A percentile compares a stretch with the other conserved stretches of the same genome.
Conservation (phyloP, 495 filamentous ascomycete species). For the Aspergillus sparsus region DNA sequence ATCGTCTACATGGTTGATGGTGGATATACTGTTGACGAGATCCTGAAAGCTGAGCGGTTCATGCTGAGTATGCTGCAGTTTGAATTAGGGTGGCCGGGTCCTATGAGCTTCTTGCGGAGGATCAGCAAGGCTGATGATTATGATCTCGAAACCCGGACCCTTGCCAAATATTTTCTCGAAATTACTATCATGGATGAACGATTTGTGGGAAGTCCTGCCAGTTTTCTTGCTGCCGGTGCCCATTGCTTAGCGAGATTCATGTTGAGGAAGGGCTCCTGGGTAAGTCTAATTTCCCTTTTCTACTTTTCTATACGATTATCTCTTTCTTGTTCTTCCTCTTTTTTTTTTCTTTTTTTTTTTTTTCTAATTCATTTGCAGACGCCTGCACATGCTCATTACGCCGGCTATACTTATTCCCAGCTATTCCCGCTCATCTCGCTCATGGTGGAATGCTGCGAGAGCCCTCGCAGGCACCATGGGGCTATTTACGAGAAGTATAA, state of each 20-base stretch:
- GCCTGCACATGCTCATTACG: constrained; percentile 82
- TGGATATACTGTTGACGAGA: constrained; percentile 85
- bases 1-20: constrained; percentile 98
- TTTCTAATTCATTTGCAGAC: constrained; percentile 56
- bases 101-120: constrained; percentile 94
- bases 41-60: constrained; percentile 95
- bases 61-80: constrained; percentile 96
- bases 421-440: constrained; percentile 72
- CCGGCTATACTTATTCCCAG: constrained; percentile 85
- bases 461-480: constrained; percentile 74
- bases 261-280: constrained; percentile 88
- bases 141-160: constrained; percentile 89
- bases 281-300: constrained; percentile 47
- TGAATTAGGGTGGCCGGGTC: constrained; percentile 93
- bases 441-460: constrained; percentile 84
- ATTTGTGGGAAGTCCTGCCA: constrained; percentile 87
- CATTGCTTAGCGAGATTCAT: constrained; percentile 91
- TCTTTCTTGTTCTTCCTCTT: constrained; percentile 4
- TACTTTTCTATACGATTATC: background rate
- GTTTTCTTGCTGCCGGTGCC: constrained; percentile 86
- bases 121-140: constrained; percentile 99
- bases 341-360: constrained; percentile 7
- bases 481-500: constrained; percentile 92
- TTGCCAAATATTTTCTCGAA: constrained; percentile 98
- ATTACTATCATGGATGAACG: constrained; percentile 97